A percentile compares a stretch with the other conserved stretches of the same genome.
Conservation (phyloP, 140 eudicot species). For the Erigeron philadelphicus region DNA sequence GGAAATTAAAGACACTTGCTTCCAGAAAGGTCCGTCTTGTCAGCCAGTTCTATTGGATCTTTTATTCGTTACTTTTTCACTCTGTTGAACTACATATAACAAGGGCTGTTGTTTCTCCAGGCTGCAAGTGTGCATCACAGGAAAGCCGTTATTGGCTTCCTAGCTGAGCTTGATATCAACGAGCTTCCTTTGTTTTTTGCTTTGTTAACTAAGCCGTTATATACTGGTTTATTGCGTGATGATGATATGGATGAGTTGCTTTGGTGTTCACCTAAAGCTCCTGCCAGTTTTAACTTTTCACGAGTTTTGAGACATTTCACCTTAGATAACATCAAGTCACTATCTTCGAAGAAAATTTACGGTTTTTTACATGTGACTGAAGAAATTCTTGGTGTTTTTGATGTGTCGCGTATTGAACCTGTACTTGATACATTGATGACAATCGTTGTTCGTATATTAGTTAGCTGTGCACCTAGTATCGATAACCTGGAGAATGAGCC, state of each 20-base stretch:
- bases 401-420: constrained; percentile 60
- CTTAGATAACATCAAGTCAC: constrained; percentile 44
- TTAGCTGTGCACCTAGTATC: constrained; percentile 50
- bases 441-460: constrained; percentile 64
- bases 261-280: constrained; percentile 36
- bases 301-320: constrained; percentile 51
- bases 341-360: constrained; percentile 65
- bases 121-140: constrained; percentile 65
- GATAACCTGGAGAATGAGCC: constrained; percentile 20
- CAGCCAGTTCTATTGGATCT: not conserved
- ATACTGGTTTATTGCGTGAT: constrained; percentile 33
- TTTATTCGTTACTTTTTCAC: not conserved
- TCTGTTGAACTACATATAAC: constrained; percentile 6
- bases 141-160: constrained; percentile 73
- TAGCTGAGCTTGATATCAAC: constrained; percentile 63
- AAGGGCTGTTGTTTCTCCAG: constrained; percentile 39
- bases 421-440: constrained; percentile 68
- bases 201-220: constrained; percentile 55
- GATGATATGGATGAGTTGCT: constrained; percentile 31
- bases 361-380: constrained; percentile 84
- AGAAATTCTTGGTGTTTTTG: constrained; percentile 74
- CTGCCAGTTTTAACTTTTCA: constrained; percentile 28
- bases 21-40: constrained; percentile 59
- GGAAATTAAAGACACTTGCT: constrained; percentile 64
- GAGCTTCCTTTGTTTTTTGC: constrained; percentile 84